These are phyloP conservation scores for Knoxia roxburghii DNA, from an alignment of 257 asterid genomes.

Conservation along the genomic window DNA sequence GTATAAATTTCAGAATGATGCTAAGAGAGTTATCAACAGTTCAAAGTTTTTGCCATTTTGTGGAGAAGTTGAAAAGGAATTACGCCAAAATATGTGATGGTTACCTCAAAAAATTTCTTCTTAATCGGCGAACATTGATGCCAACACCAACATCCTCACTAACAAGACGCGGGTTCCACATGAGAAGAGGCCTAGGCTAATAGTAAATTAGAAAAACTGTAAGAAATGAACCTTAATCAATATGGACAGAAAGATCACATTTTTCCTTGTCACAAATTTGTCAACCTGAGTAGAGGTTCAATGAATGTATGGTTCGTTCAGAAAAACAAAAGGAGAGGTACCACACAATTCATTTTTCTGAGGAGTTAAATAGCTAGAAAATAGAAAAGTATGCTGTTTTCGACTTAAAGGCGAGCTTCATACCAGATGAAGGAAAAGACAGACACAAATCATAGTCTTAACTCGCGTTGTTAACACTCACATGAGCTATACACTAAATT, in stretches of 20 bases:
- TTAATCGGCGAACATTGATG: slow-evolving; percentile 71
- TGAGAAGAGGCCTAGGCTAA: slow-evolving; percentile 99
- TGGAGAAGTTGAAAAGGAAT: background rate
- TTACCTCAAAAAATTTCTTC: slow-evolving; percentile 75
- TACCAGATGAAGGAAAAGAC: background rate
- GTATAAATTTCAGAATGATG: background rate
- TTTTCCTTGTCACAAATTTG: background rate
- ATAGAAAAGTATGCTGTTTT: background rate
- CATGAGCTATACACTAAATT: background rate
- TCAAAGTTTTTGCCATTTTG: background rate
- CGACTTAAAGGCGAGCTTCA: background rate
- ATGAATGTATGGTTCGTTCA: background rate
- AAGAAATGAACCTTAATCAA: slow-evolving; percentile 9
- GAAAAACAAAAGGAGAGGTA: background rate
- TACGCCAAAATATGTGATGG: background rate
- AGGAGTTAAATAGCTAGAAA: background rate
- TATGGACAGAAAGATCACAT: background rate
- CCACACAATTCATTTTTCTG: background rate
- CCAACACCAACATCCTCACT: slow-evolving; percentile 98
- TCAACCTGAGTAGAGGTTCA: background rate
- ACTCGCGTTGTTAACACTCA: background rate
- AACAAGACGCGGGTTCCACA: slow-evolving; percentile 97
- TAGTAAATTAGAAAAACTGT: slow-evolving; percentile 31
- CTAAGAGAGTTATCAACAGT: background rate
- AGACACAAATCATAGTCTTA: too few species aligned